Evolutionary conservation across 1,284 basidiomycete species (phyloP).

Genomic region (Austroboletus novae-zelandiae): DNA sequence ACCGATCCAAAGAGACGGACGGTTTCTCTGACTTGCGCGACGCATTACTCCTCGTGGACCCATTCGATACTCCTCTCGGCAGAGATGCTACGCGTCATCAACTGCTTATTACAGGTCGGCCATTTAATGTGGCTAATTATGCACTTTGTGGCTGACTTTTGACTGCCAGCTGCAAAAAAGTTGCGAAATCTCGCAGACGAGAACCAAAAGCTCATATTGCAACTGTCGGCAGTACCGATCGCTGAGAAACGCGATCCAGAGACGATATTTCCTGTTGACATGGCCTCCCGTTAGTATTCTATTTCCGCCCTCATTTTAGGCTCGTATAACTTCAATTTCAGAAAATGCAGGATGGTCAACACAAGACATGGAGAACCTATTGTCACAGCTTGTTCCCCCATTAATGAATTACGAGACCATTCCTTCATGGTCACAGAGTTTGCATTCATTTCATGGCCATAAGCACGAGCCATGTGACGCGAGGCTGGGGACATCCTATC

Average conservation of each 20-base stretch:
- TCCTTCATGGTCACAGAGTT: slow-evolving; percentile 9
- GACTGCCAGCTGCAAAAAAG: slow-evolving; percentile 23
- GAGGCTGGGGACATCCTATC: slow-evolving; percentile 2
- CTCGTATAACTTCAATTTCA: not conserved
- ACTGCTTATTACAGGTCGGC: slow-evolving; percentile 25
- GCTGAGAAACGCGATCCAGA: not conserved
- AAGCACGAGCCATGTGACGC: slow-evolving; percentile 7
- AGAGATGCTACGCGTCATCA: slow-evolving; percentile 32
- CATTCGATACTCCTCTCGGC: slow-evolving; percentile 24
- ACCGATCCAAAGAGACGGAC: slow-evolving; percentile 34
- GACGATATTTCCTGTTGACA: not conserved
- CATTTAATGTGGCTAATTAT: not conserved
- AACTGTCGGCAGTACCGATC: slow-evolving; percentile 14
- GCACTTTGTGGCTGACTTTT: slow-evolving; percentile 3
- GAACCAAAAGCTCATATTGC: slow-evolving; percentile 12
- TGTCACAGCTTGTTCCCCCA: slow-evolving; percentile 2
- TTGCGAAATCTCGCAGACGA: slow-evolving; percentile 25
- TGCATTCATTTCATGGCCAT: not conserved
- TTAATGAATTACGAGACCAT: slow-evolving; percentile 2
- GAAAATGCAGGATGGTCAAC: slow-evolving; percentile 12
- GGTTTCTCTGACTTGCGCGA: slow-evolving; percentile 31
- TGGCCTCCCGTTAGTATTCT: slow-evolving; percentile 5
- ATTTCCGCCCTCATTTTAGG: not conserved
- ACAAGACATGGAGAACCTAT: not conserved
- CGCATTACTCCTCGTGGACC: slow-evolving; percentile 26